phyloP scores from a whole-genome alignment of 805 yeast genomes.

The Kurtzmaniella cleridarum region DNA sequence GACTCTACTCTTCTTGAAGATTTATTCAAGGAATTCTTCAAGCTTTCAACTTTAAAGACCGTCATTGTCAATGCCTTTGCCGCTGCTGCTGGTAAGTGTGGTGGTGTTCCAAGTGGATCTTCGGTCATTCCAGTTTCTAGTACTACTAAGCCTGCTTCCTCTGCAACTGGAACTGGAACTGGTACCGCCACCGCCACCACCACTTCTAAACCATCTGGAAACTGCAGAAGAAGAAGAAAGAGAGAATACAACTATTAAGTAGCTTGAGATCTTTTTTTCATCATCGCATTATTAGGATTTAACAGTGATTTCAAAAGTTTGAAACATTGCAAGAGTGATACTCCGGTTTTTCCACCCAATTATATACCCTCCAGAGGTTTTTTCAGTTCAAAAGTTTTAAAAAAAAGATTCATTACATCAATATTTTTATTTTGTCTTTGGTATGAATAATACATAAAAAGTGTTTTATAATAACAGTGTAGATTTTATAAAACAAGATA shows the following conservation, averaged over 20 bases:
- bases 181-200: constrained; percentile 1
- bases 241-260: constrained; percentile 20
- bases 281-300: not conserved
- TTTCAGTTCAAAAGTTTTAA: too few species aligned
- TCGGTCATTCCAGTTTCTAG: constrained; percentile 2
- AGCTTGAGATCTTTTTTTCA: not conserved
- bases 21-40: constrained; percentile 29
- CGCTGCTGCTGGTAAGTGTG: constrained; percentile 31
- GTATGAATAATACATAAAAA: too few species aligned
- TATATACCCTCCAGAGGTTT: too few species aligned
- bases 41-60: constrained; percentile 26
- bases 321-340: not conserved
- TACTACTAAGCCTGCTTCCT: constrained; percentile 8
- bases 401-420: too few species aligned
- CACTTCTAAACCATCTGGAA: constrained; percentile 3
- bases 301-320: not conserved
- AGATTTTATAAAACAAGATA: too few species aligned
- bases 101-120: constrained; percentile 4
- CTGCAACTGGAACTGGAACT: constrained; percentile 8
- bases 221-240: constrained; percentile 25
- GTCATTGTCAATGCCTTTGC: constrained; percentile 33
- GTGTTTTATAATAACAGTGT: too few species aligned
- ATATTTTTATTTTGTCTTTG: too few species aligned
- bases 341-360: too few species aligned
- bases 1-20: constrained; percentile 27